Evolutionary conservation across 805 yeast species (phyloP).

Genomic region (Debaryomyces hansenii): DNA sequence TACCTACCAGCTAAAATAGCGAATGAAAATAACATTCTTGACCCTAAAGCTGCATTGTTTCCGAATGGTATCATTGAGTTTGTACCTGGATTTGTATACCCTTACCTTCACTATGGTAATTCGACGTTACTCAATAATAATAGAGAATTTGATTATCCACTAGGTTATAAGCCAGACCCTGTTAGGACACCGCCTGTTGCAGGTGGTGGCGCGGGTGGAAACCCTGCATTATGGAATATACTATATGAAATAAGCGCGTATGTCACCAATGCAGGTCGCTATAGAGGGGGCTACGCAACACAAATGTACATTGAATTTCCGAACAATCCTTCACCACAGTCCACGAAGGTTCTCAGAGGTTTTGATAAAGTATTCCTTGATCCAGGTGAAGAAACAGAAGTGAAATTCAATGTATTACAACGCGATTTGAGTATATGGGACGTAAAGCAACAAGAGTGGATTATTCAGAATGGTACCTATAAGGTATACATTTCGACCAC

Average conservation of each 20-base stretch:
- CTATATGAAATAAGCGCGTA: slow-evolving; percentile 46
- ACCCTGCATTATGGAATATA: slow-evolving; percentile 58
- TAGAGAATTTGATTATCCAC: slow-evolving; percentile 39
- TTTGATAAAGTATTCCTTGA: slow-evolving; percentile 52
- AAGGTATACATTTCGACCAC: slow-evolving; percentile 51
- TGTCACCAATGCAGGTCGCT: slow-evolving; percentile 49
- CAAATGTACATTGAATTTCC: slow-evolving; percentile 58
- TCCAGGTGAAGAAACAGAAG: slow-evolving; percentile 37
- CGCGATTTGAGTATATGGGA: slow-evolving; percentile 62
- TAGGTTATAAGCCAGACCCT: slow-evolving; percentile 35
- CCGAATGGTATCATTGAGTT: slow-evolving; percentile 54
- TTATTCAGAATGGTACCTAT: slow-evolving; percentile 56
- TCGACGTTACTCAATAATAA: slow-evolving; percentile 34
- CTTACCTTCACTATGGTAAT: slow-evolving; percentile 45
- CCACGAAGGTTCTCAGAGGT: slow-evolving; percentile 54
- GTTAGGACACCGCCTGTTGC: slow-evolving; percentile 36
- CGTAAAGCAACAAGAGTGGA: slow-evolving; percentile 55
- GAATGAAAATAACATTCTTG: slow-evolving; percentile 26
- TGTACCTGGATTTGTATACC: slow-evolving; percentile 57
- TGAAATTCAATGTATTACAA: slow-evolving; percentile 46
- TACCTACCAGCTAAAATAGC: slow-evolving; percentile 35
- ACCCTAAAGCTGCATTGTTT: slow-evolving; percentile 55
- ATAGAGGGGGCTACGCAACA: slow-evolving; percentile 48
- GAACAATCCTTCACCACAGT: slow-evolving; percentile 47
- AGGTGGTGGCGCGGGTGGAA: slow-evolving; percentile 60